A percentile compares a stretch with the other conserved stretches of the same genome.
phyloP scores from a whole-genome alignment of 2,329 filamentous ascomycete species.

The Cytospora piceicola region DNA sequence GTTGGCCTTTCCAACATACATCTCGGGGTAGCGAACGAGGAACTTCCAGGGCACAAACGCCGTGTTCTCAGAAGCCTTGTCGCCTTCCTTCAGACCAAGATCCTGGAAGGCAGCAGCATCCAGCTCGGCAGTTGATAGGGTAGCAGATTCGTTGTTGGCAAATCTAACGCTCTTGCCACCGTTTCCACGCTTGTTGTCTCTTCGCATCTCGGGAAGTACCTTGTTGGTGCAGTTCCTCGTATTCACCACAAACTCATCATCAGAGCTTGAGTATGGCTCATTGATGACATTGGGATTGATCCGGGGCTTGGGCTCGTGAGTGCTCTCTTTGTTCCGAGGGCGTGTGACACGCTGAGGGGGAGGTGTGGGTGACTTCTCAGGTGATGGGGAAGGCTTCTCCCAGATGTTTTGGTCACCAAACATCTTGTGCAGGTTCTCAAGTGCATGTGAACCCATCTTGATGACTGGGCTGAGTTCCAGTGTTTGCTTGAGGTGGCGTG shows the following conservation, averaged over 20 bases:
- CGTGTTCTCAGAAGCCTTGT: conserved; percentile 35
- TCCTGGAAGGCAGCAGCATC: conserved; percentile 14
- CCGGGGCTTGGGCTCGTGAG: background rate
- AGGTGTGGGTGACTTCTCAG: background rate
- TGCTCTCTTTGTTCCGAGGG: background rate
- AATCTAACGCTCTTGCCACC: conserved; percentile 2
- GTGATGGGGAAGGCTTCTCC: conserved; percentile 13
- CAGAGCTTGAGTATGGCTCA: conserved; percentile 1
- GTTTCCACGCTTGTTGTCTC: background rate
- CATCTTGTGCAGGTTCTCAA: conserved; percentile 18
- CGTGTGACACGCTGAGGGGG: background rate
- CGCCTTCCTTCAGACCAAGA: conserved; percentile 35
- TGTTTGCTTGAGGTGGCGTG: background rate
- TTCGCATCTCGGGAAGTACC: background rate
- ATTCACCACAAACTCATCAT: conserved; percentile 6
- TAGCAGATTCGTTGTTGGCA: background rate
- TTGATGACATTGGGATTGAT: background rate
- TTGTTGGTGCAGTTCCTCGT: conserved; percentile 11
- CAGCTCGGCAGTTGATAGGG: conserved; percentile 9
- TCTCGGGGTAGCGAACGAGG: conserved; percentile 61
- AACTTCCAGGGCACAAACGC: conserved; percentile 56
- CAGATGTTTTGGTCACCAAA: conserved; percentile 23
- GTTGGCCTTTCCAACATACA: conserved; percentile 60
- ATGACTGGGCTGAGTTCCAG: background rate
- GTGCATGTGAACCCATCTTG: background rate